Base-by-base conservation (phyloP, 371 early-diverging fungal species). In the Actinomortierella ambigua region DNA sequence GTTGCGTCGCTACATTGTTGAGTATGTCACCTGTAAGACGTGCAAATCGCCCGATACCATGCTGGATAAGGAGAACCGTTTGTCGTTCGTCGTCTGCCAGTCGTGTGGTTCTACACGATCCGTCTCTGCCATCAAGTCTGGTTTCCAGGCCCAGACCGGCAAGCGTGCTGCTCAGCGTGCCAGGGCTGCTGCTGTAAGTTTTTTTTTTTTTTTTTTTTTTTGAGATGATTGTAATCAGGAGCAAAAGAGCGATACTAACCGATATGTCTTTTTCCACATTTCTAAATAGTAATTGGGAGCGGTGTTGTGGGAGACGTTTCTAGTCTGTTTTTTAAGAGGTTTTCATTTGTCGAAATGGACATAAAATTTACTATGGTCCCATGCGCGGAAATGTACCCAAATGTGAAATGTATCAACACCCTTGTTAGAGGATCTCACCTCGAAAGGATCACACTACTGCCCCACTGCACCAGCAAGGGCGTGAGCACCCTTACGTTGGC, bases 1-100 rank as follows among this genome's bases (percentile, higher is more conserved):
- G 50, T 80, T 99, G 63, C 95, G 98, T 80, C 92, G 92, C 54
- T 99, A 99, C 78, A 99, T 99, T 79, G 95, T 93, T 57, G 98
- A 99, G 80, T 99, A 99, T 69, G 99, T 99, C 24, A 93, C 97
- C 3, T 99, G 99, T 87, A 98, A 97, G 84, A 96, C 97, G 39
- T 99, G 99, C 90, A 97, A 96, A 75, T 93, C 93, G 5, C 94
- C 96, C 40, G 95, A 99, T 56, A 99, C 99, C 15, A 85, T 91
- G 26, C 81, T 99, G 76, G 89, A 90, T 42, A 99, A 97, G 87
- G 99, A 99, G 68, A 97, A 98, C 82, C 93, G 98, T 71, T 83
- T 99, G 61, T 95, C 90, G 84, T 99, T 99, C 87, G 79, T 98
- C 79, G 93, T 96, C 82, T 99, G 99, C 85, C 93, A 97, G 78